Conservation (phyloP, 768 basidiomycete genomes). For the Cystobasidium tubakii region DNA sequence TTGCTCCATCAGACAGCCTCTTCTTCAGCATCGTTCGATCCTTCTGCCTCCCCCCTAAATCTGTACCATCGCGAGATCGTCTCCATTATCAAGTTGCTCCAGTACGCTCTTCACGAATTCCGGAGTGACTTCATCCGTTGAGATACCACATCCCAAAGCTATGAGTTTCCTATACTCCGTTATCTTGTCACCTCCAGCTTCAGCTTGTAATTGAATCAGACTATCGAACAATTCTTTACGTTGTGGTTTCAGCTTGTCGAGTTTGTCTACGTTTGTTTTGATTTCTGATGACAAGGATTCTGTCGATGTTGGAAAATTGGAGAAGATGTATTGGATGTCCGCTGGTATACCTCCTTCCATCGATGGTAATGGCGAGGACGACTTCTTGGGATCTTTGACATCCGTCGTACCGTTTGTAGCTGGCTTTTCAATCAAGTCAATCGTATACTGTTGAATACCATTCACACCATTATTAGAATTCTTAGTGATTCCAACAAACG, state of each 20-base stretch:
- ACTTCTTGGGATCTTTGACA: slow-evolving; percentile 50
- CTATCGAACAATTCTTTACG: slow-evolving; percentile 68
- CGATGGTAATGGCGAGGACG: background rate
- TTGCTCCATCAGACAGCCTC: background rate
- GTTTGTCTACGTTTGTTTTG: slow-evolving; percentile 60
- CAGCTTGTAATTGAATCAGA: slow-evolving; percentile 73
- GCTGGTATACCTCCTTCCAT: background rate
- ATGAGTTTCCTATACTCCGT: slow-evolving; percentile 81
- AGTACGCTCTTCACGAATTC: slow-evolving; percentile 70
- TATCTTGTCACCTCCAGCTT: slow-evolving; percentile 82
- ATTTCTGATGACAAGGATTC: slow-evolving; percentile 58
- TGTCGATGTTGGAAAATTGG: slow-evolving; percentile 58
- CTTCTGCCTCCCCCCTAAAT: background rate
- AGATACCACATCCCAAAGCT: slow-evolving; percentile 79
- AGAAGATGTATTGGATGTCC: slow-evolving; percentile 41
- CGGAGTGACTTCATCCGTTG: slow-evolving; percentile 80
- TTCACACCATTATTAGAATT: slow-evolving; percentile 49
- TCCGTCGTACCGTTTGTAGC: slow-evolving; percentile 39
- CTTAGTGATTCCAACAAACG: slow-evolving; percentile 45
- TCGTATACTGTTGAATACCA: background rate
- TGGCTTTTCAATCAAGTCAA: background rate
- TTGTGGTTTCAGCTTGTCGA: slow-evolving; percentile 62
- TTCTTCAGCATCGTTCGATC: background rate
- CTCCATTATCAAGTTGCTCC: slow-evolving; percentile 53
- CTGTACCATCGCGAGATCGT: background rate